phyloP scores from a whole-genome alignment of 495 filamentous ascomycete genomes.

The Penicillium turbatum region DNA sequence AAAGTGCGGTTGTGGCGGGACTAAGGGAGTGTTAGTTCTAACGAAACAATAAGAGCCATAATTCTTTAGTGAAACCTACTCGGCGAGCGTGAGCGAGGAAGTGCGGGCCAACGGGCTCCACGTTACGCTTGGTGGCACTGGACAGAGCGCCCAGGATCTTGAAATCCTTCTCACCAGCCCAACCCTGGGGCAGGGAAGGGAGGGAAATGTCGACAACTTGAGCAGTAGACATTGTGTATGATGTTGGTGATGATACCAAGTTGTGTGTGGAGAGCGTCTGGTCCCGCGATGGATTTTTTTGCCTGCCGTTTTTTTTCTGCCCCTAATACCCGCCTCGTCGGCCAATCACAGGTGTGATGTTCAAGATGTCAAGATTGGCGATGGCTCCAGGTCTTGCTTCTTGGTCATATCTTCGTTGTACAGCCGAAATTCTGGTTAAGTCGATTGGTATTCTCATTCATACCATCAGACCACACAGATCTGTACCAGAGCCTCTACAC shows the following conservation, averaged over 20 bases:
- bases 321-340: slow-evolving; percentile 19
- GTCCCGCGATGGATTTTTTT: slow-evolving; percentile 23
- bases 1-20: slow-evolving; percentile 95
- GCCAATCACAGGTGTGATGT: slow-evolving; percentile 32
- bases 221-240: slow-evolving; percentile 42
- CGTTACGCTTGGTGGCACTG: slow-evolving; percentile 67
- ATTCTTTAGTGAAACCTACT: slow-evolving; percentile 42
- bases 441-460: background rate
- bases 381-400: background rate
- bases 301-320: slow-evolving; percentile 33
- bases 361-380: slow-evolving; percentile 17
- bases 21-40: slow-evolving; percentile 37
- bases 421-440: background rate
- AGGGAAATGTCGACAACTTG: slow-evolving; percentile 55
- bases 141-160: slow-evolving; percentile 69
- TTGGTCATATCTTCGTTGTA: slow-evolving; percentile 13
- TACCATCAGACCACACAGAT: background rate
- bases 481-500: background rate
- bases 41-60: background rate
- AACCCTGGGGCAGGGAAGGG: slow-evolving; percentile 73
- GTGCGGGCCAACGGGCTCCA: slow-evolving; percentile 95
- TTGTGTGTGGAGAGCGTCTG: slow-evolving; percentile 19
- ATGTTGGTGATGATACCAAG: slow-evolving; percentile 15
- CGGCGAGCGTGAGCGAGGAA: slow-evolving; percentile 96
- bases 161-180: slow-evolving; percentile 88